A percentile compares a stretch with the other conserved stretches of the same genome.
These are phyloP conservation scores for Pestalotiopsis sp. DNA, from an alignment of 2,329 filamentous ascomycete species.

Conservation along the genomic window DNA sequence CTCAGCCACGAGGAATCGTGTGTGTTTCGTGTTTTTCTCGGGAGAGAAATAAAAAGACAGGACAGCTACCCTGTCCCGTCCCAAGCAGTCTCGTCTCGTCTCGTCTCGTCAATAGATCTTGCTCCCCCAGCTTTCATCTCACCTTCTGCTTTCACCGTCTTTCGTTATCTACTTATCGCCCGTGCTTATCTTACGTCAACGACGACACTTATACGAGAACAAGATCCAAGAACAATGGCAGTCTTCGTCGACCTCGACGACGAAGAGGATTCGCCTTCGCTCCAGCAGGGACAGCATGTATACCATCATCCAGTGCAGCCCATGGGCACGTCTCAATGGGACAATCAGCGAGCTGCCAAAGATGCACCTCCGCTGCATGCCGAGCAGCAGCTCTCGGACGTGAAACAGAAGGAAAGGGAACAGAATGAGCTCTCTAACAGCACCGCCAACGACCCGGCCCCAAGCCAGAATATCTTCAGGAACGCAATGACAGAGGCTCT, in stretches of 20 bases:
- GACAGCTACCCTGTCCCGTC: not conserved
- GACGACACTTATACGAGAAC: not conserved
- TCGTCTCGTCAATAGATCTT: not conserved
- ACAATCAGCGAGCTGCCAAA: slow-evolving; percentile 20
- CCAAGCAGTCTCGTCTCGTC: not conserved
- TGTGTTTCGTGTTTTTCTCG: not conserved
- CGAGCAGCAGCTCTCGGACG: slow-evolving; percentile 5
- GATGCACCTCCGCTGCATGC: slow-evolving; percentile 13
- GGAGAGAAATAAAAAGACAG: not conserved
- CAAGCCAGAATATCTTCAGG: slow-evolving; percentile 52
- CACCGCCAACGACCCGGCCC: not conserved
- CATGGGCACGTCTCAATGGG: slow-evolving; percentile 28
- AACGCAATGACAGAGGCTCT: slow-evolving; percentile 65
- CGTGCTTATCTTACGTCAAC: slow-evolving; percentile 13
- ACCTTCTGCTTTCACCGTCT: not conserved
- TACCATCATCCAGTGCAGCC: not conserved
- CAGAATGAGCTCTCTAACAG: slow-evolving; percentile 12
- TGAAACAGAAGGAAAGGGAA: not conserved
- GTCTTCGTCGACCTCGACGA: slow-evolving; percentile 37
- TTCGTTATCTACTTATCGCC: not conserved
- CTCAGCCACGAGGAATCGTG: slow-evolving; percentile 2
- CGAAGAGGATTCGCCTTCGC: slow-evolving; percentile 29
- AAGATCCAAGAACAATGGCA: slow-evolving; percentile 26
- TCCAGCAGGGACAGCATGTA: slow-evolving; percentile 17
- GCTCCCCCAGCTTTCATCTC: not conserved